Base-by-base conservation (phyloP, 1,139 yeast species). In the Hansenula lynferdii region DNA sequence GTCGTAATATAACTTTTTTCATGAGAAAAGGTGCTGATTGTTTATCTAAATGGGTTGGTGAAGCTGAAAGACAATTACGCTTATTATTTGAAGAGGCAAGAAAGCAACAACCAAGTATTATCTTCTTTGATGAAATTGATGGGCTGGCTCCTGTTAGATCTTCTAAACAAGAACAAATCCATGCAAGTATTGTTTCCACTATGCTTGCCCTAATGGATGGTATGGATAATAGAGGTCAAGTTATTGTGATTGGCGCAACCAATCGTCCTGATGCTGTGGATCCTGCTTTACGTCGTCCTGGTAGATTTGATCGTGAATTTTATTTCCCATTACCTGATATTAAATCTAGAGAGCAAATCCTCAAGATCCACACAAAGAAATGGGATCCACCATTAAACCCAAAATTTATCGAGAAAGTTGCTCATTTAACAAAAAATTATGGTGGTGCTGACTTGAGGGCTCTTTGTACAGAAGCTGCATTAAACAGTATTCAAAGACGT, bases 1-100 rank as follows among this genome's bases (percentile, higher is more conserved):
- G 69, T 7, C 69, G 85, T 43, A 92, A 92, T 53, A 90, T 94
- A 40, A 87, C 98, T 0, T 94, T 94, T 57, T 94, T 89, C 62
- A 94, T 94, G 99, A 71, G 99, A 48, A 94, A 94, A 61, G 99
- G 99, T 49, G 97, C 98, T 0, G 99, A 94, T 60, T 86, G 96
- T 60, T 67, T 92, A 51, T 85, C 96, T 39, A 94, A 94, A 64
- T 92, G 98, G 98, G 97, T 92, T 8, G 99, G 99, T 54, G 99
- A 92, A 62, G 97, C 98, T 8, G 99, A 92, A 63, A 74, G 98
- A 50, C 97, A 92, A 60, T 69, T 92, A 45, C 69, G 99, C 43
- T 66, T 92, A 33, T 65, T 92, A 39, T 92, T 92, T 59, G 98
- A 92, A 61, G 97, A 92, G 61, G 99, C 99, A 1, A 84, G 85